phyloP scores from a whole-genome alignment of 345 rosid genomes.

The Eucalyptus tenuipes region DNA sequence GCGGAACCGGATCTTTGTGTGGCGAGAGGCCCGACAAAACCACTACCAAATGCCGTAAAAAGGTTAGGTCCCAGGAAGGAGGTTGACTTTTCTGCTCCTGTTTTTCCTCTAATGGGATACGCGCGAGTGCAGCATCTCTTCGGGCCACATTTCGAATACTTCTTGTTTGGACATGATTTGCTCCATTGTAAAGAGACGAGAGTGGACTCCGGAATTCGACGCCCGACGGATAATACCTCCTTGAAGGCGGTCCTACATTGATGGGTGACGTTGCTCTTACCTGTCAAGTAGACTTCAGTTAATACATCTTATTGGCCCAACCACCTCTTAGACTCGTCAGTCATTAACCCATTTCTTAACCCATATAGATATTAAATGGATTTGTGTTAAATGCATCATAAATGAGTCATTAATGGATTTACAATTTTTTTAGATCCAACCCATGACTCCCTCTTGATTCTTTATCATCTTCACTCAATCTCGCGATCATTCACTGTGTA shows the following conservation, averaged over 20 bases:
- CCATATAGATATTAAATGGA: too few relatives aligned
- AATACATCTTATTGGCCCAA: background rate
- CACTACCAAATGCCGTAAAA: background rate
- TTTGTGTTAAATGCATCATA: too few relatives aligned
- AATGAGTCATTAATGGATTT: too few relatives aligned
- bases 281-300: too few relatives aligned
- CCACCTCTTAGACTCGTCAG: too few relatives aligned
- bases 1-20: background rate
- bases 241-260: background rate
- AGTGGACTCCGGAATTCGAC: background rate
- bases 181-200: background rate
- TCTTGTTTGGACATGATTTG: background rate
- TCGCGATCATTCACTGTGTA: too few relatives aligned
- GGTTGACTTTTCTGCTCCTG: background rate
- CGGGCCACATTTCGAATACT: background rate
- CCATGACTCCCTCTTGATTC: too few relatives aligned
- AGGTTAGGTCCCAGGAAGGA: background rate
- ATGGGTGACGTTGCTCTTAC: background rate
- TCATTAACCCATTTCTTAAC: too few relatives aligned
- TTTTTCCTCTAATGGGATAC: background rate
- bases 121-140: background rate
- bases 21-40: background rate
- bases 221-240: background rate
- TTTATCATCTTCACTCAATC: too few relatives aligned
- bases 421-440: too few relatives aligned